Base-by-base conservation (phyloP, 106 monocot species). In the Dioscorea zingiberensis region DNA sequence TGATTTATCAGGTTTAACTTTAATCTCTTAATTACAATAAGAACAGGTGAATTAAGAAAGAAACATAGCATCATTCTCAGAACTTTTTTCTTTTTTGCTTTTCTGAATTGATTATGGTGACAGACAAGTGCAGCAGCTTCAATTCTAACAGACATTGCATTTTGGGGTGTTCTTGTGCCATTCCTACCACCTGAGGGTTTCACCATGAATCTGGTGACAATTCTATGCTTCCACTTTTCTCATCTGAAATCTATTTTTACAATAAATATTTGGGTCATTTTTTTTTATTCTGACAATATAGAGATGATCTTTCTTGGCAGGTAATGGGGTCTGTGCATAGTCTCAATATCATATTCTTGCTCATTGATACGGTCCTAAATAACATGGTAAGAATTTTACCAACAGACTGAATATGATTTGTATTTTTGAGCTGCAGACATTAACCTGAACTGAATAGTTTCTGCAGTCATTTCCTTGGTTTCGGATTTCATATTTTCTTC, bases 391-490 rank as follows among this genome's bases (percentile, higher is more conserved):
- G n/a, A n/a, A n/a, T n/a, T n/a, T n/a, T n/a, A n/a, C n/a, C n/a
- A n/a, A n/a, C n/a, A n/a, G n/a, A n/a, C n/a, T n/a, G n/a, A n/a
- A n/a, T n/a, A n/a, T n/a, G n/a, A n/a, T n/a, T n/a, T 49, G 58
- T 28, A 45, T 32, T 12, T n/a, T n/a, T n/a, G n/a, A n/a, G n/a
- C n/a, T n/a, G n/a, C n/a, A n/a, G n/a, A n/a, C n/a, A n/a, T n/a
- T n/a, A n/a, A n/a, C n/a, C n/a, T n/a, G n/a, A n/a, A n/a, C n/a
- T n/a, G n/a, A n/a, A n/a, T n/a, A n/a, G n/a, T 63, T 44, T 3
- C 59, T 65, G 55, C 88, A 98, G 97, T 81, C 84, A 15, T 86
- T 92, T 77, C 88, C 92, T 55, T 84, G 85, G 86, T 98, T 84
- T 53, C 64, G 97, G 13, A 86, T 98, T 71, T 76, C 82, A 21